Evolutionary conservation across 768 basidiomycete species (phyloP), one percentile per base, ranked within the genome.

Genomic region (Ramaria sp.): DNA sequence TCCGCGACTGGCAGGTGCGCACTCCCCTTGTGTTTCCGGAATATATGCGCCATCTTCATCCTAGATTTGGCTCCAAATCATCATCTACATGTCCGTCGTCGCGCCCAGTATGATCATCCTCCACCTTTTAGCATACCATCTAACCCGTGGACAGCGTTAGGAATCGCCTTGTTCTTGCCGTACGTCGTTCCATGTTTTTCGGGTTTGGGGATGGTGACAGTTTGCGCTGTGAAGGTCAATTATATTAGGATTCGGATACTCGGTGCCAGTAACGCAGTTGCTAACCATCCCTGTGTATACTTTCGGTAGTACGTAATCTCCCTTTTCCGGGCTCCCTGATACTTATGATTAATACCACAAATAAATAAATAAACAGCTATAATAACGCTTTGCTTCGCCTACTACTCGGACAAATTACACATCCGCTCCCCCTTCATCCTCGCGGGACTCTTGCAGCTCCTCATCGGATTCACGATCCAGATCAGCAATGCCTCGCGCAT

Each of bases 131-230:
- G 18, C 0, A 55, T 4, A 34, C 32, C 32, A 9, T 34, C 32
- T 34, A 34, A 34, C 32, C 8, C 13, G 32, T 13, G 8, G 3
- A 34, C 32, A 84, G 83, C 83, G 2, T 83, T 80, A 60, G 83
- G 83, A 1, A 83, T 83, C 45, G 82, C 83, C 0, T 67, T 84
- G 22, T 86, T 86, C 71, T 66, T 85, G 27, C 82, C 82, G 79
- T 84, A 63, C 61, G 83, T 73, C 20, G 16, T n/a, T 7, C 36
- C n/a, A 13, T 34, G 13, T 28, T n/a, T 59, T 10, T 58, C 4
- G 13, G 32, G 32, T 9, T 8, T 34, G 32, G 32, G 2, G n/a
- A n/a, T n/a, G n/a, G 2, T 34, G 30, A 9, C 8, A 12, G 49
- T 25, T 28, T 7, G 45, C 36, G 28, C 25, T 37, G 24, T 45